Evolutionary conservation across 208 protist species (phyloP), one percentile per base, ranked within the genome.

Genomic region (Acanthamoeba castellanii): DNA sequence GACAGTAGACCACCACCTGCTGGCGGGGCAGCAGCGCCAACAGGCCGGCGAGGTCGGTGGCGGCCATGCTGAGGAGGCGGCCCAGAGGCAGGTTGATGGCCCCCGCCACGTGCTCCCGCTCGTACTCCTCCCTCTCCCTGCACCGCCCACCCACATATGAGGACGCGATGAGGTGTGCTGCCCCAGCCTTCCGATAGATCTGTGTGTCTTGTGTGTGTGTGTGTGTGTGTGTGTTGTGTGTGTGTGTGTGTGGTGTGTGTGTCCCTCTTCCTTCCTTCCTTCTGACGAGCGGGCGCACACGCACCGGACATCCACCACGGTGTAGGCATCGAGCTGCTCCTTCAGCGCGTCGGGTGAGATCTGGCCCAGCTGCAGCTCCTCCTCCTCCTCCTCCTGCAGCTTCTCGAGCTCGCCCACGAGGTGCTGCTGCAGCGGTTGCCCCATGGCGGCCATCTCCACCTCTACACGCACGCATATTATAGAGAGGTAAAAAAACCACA

Each of bases 51-150:
- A 42, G 11, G 6, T 82, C 42, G 11, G 6, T 16, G 42, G 30
- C 72, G 32, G 37, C 42, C 72, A 47, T 6, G 30, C 16, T 50
- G 7, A 82, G 6, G 4, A 82, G 72, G 7, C 25, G 30, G 37
- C 72, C 72, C 72, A 82, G 72, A 6, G 72, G 72, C 27, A 82
- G 7, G 42, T 82, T 82, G 72, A 82, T 82, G 30, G 72, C 72
- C 11, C 72, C 72, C 32, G 18, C 72, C 30, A 82, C 42, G 25
- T 82, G 72, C 7, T 30, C 72, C 11, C 6, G 27, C 14, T 42
- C 72, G 32, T n/a, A 82, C 72, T 82, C 72, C 27, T 82, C 72
- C n/a, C 18, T 16, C 72, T 82, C 72, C 72, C 72, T 82, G 25
- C 37, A 82, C 14, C 8, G 7, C 64, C 64, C n/a, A n/a, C n/a